Evolutionary conservation across 495 filamentous ascomycete species (phyloP), one percentile per base, ranked within the genome.

Genomic region (Parathielavia appendiculata): DNA sequence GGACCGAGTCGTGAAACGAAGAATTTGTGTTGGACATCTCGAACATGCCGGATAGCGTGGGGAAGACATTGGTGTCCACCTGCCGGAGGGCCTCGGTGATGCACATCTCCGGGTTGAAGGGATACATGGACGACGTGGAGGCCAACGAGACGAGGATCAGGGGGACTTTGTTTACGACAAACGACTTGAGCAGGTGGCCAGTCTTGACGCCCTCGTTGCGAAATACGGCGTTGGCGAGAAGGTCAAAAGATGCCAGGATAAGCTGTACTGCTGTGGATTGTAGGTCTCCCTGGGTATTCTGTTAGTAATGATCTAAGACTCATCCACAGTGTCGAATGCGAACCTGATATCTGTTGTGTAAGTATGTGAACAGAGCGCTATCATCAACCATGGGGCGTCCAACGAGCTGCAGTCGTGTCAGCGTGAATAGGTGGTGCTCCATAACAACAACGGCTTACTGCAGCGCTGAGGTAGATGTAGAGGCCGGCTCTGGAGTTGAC

Each of bases 161-260:
- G 0, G 95, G 93, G 4, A 97, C 75, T 69, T 96, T 96, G 75
- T 98, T 97, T 57, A 93, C 87, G 5, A 97, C 78, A 66, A 93
- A 98, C 12, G 91, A 93, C 46, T 91, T 85, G 57, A 96, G 81
- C n/a, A 92, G 66, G 55, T 89, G 86, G 62, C 88, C 86, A 1
- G 81, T 83, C 54, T 86, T 82, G 14, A 75, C 71, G 7, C 86
- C 81, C 67, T 96, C 90, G 49, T 83, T 87, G 22, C 88, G 84
- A 59, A 91, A 88, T 59, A 92, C 85, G 23, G 87, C 87, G 66
- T 95, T 95, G 1, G 91, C 87, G 19, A 97, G 75, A 4, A 93
- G 82, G 65, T 97, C 92, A 63, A 98, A 96, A 5, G 90, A 82
- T 19, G 91, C 90, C 0, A 90, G 82, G 48, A 96, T 87, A 2